These are phyloP conservation scores for Monilinia vaccinii-corymbosi DNA, from an alignment of 2,329 filamentous ascomycete genomes.

Conservation along the genomic window DNA sequence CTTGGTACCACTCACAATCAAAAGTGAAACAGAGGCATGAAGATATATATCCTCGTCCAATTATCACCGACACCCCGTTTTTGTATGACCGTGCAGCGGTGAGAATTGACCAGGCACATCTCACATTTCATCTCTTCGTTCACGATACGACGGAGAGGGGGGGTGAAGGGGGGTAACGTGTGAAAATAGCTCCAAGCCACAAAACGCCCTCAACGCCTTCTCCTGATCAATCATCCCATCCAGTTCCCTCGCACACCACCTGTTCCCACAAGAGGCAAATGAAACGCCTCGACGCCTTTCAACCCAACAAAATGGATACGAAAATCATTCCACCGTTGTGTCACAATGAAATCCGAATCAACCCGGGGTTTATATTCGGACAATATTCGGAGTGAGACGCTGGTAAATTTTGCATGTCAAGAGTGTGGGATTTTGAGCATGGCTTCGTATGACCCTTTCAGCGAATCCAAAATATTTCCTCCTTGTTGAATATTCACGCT, in stretches of 20 bases:
- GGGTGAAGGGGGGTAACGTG: neutral
- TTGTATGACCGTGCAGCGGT: neutral
- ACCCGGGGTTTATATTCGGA: neutral
- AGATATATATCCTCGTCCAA: neutral
- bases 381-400: neutral
- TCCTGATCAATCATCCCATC: neutral
- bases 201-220: neutral
- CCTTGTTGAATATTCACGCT: too few species aligned
- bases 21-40: slow-evolving; percentile 2
- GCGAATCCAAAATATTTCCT: neutral
- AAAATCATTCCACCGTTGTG: neutral
- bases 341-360: neutral
- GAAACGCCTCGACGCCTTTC: neutral
- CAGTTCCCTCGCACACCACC: neutral
- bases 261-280: neutral
- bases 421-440: neutral
- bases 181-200: neutral
- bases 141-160: neutral
- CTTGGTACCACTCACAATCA: neutral
- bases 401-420: neutral
- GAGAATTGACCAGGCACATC: neutral
- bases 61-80: neutral
- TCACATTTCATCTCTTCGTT: neutral
- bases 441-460: neutral
- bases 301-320: slow-evolving; percentile 1